These are phyloP conservation scores for Trematosphaeria pertusa DNA, from an alignment of 2,329 filamentous ascomycete species.

Conservation along the genomic window DNA sequence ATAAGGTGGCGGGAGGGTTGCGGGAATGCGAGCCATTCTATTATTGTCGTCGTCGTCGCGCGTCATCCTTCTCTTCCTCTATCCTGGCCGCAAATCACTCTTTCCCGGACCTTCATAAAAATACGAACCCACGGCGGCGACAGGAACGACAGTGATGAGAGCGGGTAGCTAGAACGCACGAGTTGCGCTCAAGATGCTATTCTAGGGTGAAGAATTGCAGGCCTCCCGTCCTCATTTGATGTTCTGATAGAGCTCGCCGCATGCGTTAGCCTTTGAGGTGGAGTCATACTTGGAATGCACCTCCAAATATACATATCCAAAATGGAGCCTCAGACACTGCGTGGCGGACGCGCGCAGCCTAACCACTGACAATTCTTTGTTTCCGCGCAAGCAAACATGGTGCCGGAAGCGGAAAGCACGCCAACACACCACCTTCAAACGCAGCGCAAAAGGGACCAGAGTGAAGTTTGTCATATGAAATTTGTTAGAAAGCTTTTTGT, in stretches of 20 bases:
- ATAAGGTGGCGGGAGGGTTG: constrained; percentile 39
- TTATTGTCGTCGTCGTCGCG: constrained; percentile 14
- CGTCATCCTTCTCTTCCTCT: constrained; percentile 10
- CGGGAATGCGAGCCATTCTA: constrained; percentile 27
- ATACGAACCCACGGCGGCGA: background rate
- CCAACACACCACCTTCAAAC: constrained; percentile 11
- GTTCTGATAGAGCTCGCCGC: constrained; percentile 6
- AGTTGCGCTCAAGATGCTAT: too few species aligned
- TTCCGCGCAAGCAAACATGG: constrained; percentile 18
- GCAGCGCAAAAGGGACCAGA: background rate
- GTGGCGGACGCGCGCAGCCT: constrained; percentile 29
- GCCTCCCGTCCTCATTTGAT: constrained; percentile 7
- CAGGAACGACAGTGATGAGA: background rate
- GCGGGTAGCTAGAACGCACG: too few species aligned
- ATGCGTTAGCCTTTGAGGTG: constrained; percentile 1
- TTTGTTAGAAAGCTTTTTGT: background rate
- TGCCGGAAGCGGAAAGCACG: constrained; percentile 16
- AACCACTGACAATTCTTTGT: constrained; percentile 15
- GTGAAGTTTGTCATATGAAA: constrained; percentile 9
- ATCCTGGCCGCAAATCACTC: too few species aligned
- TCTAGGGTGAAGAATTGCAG: background rate
- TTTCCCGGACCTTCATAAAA: background rate
- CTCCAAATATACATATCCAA: constrained; percentile 15
- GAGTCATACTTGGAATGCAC: constrained; percentile 18
- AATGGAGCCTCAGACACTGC: constrained; percentile 9